Conservation (phyloP, 345 rosid genomes). For the Orychophragmus violaceus region DNA sequence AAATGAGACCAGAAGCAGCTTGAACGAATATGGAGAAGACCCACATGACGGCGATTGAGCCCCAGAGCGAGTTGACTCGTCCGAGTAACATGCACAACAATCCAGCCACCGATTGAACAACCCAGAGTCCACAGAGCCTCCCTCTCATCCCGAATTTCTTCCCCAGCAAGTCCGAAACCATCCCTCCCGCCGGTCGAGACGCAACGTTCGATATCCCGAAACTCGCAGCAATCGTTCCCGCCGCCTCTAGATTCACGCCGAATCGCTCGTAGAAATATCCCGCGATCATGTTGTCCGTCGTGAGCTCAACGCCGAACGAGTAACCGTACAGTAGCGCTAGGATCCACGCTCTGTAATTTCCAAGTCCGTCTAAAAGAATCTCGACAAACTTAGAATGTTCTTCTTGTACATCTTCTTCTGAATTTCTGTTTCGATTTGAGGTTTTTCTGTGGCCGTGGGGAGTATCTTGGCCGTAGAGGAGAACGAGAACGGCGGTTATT, state of each 20-base stretch:
- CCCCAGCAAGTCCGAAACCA: slow-evolving; percentile 53
- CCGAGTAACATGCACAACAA: slow-evolving; percentile 59
- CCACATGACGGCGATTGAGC: slow-evolving; percentile 52
- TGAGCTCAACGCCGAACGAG: slow-evolving; percentile 69
- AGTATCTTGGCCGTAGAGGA: slow-evolving; percentile 54
- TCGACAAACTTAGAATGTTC: slow-evolving; percentile 27
- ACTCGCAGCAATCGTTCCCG: slow-evolving; percentile 67
- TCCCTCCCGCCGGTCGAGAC: slow-evolving; percentile 72
- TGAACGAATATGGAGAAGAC: slow-evolving; percentile 64
- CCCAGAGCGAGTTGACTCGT: slow-evolving; percentile 48
- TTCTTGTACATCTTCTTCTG: not conserved
- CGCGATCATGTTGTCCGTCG: slow-evolving; percentile 65
- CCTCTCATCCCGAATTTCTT: slow-evolving; percentile 67
- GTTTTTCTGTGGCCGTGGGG: slow-evolving; percentile 39
- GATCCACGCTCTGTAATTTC: slow-evolving; percentile 78
- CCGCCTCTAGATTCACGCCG: slow-evolving; percentile 51
- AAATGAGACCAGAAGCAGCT: slow-evolving; percentile 80
- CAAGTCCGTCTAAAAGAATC: slow-evolving; percentile 45
- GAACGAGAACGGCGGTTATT: slow-evolving; percentile 43
- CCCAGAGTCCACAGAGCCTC: slow-evolving; percentile 79
- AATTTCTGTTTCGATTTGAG: not conserved
- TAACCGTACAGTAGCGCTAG: slow-evolving; percentile 53
- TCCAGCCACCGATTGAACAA: slow-evolving; percentile 61
- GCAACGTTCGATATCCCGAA: slow-evolving; percentile 57
- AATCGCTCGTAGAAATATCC: slow-evolving; percentile 70